Evolutionary conservation across 768 basidiomycete genomes (phyloP).

Genomic region (Suillus subaureus): DNA sequence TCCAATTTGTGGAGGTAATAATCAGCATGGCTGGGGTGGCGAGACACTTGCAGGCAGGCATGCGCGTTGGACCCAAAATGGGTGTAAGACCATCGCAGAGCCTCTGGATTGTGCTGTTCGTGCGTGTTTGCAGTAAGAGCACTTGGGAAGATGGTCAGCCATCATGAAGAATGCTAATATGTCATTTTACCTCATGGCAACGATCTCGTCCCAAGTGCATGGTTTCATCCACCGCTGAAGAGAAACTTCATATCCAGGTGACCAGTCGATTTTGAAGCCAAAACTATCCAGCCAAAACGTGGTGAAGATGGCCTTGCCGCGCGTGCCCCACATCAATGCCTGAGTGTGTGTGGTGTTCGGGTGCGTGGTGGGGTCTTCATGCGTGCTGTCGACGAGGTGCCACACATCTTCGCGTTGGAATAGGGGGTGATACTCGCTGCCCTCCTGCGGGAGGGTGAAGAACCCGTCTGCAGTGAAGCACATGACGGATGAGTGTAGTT

Average conservation of each 20-base stretch:
- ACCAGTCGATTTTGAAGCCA: not conserved
- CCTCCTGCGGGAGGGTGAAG: not conserved
- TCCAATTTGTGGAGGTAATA: not conserved
- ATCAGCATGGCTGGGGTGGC: not conserved
- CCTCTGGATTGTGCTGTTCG: not conserved
- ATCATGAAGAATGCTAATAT: not conserved
- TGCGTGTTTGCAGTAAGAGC: not conserved
- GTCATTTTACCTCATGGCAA: not conserved
- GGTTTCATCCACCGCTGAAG: not conserved
- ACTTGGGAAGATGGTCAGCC: not conserved
- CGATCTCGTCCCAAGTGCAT: not conserved
- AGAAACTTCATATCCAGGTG: constrained; percentile 4
- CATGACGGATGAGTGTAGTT: not conserved
- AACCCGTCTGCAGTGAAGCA: constrained; percentile 1
- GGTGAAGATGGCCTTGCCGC: not conserved
- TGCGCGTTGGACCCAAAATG: not conserved
- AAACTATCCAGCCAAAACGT: constrained; percentile 1
- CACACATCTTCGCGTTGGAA: constrained; percentile 2
- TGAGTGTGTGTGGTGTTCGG: not conserved
- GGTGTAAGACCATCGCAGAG: not conserved
- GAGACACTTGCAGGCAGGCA: not conserved
- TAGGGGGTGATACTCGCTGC: not conserved
- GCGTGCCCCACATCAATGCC: constrained; percentile 2
- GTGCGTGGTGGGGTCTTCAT: not conserved
- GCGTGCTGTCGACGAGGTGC: not conserved